Conservation (phyloP, 2,329 filamentous ascomycete genomes). For the Colletotrichum sp. region DNA sequence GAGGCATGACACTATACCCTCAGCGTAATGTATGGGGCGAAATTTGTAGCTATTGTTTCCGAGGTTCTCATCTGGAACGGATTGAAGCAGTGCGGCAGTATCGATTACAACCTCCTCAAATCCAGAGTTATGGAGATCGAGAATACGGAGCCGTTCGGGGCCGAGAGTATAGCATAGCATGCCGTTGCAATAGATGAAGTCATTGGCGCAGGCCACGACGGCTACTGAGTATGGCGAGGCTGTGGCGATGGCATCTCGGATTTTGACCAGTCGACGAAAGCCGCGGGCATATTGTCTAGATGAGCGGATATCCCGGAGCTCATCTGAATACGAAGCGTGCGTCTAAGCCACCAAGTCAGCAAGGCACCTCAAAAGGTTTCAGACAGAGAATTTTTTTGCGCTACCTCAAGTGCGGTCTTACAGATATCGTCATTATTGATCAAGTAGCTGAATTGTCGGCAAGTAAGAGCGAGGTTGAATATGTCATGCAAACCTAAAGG, state of each 20-base stretch:
- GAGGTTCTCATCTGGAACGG: not conserved
- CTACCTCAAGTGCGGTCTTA: constrained; percentile 63
- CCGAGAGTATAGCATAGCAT: constrained; percentile 67
- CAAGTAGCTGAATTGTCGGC: constrained; percentile 54
- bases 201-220: constrained; percentile 63
- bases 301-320: constrained; percentile 25
- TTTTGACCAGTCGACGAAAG: constrained; percentile 65
- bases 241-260: constrained; percentile 62
- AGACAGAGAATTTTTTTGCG: constrained; percentile 8
- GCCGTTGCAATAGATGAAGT: constrained; percentile 68
- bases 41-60: constrained; percentile 49
- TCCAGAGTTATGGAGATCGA: constrained; percentile 59
- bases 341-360: constrained; percentile 25
- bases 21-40: constrained; percentile 60
- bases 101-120: constrained; percentile 58
- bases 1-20: constrained; percentile 62
- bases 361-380: not conserved
- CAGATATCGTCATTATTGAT: constrained; percentile 62
- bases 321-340: constrained; percentile 25
- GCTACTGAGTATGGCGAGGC: constrained; percentile 67
- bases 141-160: constrained; percentile 53
- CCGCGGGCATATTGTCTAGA: constrained; percentile 50
- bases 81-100: constrained; percentile 27
- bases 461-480: constrained; percentile 59
- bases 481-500: constrained; percentile 63